A percentile compares a stretch with the other conserved stretches of the same genome.
phyloP scores from a whole-genome alignment of 495 filamentous ascomycete genomes.

The Penicilliopsis zonata region DNA sequence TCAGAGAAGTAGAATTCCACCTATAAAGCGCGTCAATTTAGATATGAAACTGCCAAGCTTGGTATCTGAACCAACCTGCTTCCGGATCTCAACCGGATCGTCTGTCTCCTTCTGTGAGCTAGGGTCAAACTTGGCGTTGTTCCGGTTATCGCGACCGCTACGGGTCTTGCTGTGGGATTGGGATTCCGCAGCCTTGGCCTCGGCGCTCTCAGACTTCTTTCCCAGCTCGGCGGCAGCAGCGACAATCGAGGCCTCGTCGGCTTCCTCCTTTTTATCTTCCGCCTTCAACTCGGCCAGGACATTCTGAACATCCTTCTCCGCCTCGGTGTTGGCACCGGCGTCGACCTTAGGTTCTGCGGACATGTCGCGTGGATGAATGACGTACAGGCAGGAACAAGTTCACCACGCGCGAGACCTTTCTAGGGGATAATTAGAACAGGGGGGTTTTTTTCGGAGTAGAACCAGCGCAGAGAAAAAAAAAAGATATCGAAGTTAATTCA shows the following conservation, averaged over 20 bases:
- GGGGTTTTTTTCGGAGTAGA: no score
- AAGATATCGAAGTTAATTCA: no score
- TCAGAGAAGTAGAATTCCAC: constrained; percentile 98
- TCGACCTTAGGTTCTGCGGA: constrained; percentile 28
- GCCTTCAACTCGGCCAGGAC: constrained; percentile 35
- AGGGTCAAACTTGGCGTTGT: constrained; percentile 55
- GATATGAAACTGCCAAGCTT: neutral
- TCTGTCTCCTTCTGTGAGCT: constrained; percentile 47
- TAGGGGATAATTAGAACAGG: no score
- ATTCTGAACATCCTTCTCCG: constrained; percentile 35
- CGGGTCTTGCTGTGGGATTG: constrained; percentile 11
- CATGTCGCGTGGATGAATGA: constrained; percentile 21
- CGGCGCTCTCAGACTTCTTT: constrained; percentile 27
- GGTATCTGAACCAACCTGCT: constrained; percentile 43
- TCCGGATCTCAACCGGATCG: constrained; percentile 66
- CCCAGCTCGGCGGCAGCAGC: constrained; percentile 33
- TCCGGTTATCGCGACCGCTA: constrained; percentile 12
- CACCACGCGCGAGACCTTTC: no score
- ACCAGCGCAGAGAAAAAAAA: no score
- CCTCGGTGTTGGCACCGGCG: constrained; percentile 19
- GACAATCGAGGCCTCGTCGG: constrained; percentile 33
- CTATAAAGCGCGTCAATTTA: constrained; percentile 25
- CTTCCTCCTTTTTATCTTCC: constrained; percentile 15
- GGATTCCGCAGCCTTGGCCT: constrained; percentile 17
- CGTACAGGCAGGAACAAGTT: no score